Conservation (phyloP, 2,329 filamentous ascomycete species). For the Aureobasidium sp. region DNA sequence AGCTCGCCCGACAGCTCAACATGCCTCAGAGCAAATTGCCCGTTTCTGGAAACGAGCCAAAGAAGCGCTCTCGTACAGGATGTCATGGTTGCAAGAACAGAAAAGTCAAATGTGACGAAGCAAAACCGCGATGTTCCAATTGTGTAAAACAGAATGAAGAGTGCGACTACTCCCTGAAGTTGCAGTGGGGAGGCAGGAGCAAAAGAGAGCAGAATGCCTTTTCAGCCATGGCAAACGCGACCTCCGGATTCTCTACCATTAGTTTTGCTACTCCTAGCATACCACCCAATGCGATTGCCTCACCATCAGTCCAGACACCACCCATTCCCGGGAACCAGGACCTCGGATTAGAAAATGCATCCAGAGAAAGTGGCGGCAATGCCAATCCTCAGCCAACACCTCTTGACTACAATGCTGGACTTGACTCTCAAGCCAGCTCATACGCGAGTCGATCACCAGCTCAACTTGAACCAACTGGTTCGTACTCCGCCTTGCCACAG, state of each 20-base stretch:
- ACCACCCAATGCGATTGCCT: neutral
- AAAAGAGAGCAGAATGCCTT: constrained; percentile 43
- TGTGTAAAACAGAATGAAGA: constrained; percentile 64
- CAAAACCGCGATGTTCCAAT: constrained; percentile 65
- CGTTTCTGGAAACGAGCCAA: constrained; percentile 51
- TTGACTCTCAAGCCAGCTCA: neutral
- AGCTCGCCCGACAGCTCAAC: neutral
- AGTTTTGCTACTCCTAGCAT: neutral
- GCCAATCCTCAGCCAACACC: neutral
- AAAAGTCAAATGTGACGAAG: constrained; percentile 76
- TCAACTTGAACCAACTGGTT: neutral
- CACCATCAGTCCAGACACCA: neutral
- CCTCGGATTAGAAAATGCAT: neutral
- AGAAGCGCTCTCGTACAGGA: constrained; percentile 60
- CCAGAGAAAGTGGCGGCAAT: neutral
- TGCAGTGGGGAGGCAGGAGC: constrained; percentile 72
- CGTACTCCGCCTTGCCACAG: neutral
- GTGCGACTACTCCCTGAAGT: constrained; percentile 73
- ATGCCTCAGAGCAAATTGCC: constrained; percentile 63
- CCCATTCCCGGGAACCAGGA: neutral
- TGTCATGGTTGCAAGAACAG: constrained; percentile 73
- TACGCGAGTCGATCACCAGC: neutral
- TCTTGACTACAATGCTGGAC: neutral
- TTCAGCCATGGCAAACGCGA: constrained; percentile 15
- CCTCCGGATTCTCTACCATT: constrained; percentile 2